Percentiles rank a stretch among this genome's conserved stretches.
phyloP scores from a whole-genome alignment of 441 rosid species.

The Macaranga tanarius region DNA sequence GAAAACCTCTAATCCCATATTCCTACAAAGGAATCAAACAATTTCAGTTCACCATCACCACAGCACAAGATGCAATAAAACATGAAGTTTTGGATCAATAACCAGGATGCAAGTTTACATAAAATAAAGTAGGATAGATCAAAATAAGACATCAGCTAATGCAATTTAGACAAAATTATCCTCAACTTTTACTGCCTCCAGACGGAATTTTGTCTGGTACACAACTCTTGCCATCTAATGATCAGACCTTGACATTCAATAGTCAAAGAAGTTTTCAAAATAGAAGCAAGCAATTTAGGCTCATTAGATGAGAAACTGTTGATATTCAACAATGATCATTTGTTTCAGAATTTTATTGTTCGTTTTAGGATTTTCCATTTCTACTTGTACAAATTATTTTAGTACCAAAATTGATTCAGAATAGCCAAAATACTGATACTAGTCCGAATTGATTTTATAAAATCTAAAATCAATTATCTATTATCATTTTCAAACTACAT shows the following conservation, averaged over 20 bases:
- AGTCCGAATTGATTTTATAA: not conserved
- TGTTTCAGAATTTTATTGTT: not conserved
- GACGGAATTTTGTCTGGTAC: too few relatives aligned
- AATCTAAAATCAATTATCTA: not conserved
- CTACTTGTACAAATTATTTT: not conserved
- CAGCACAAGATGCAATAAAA: not conserved
- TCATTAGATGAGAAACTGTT: too few relatives aligned
- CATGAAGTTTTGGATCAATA: not conserved
- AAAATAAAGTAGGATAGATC: too few relatives aligned
- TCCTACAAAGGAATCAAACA: slow-evolving; percentile 50
- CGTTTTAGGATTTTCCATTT: not conserved
- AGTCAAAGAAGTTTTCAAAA: too few relatives aligned
- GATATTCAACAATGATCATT: not conserved
- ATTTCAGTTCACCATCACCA: not conserved
- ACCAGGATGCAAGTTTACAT: not conserved
- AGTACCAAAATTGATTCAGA: not conserved
- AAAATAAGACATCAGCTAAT: not conserved
- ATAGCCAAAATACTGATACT: not conserved
- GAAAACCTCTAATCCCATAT: slow-evolving; percentile 91
- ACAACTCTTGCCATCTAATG: too few relatives aligned
- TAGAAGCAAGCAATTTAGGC: too few relatives aligned
- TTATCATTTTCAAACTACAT: not conserved
- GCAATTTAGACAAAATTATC: not conserved
- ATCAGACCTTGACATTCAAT: too few relatives aligned
- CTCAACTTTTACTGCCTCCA: not conserved